Conservation (phyloP, 495 filamentous ascomycete genomes). For the Parmelia sp. region DNA sequence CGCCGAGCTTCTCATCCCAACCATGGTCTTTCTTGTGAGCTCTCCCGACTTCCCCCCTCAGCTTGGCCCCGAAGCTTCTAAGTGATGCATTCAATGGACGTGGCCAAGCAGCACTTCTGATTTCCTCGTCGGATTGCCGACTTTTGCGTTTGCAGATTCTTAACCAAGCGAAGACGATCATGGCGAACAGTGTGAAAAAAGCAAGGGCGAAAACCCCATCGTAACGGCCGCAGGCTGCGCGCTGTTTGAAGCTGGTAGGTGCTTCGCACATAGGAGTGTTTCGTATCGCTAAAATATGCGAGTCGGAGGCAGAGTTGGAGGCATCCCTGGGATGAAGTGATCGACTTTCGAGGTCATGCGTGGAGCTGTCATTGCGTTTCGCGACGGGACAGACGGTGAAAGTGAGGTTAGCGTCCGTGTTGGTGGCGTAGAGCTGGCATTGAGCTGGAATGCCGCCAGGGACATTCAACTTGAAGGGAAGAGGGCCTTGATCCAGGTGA, state of each 20-base stretch:
- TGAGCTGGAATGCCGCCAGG: neutral
- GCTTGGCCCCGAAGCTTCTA: neutral
- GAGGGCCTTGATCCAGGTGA: neutral
- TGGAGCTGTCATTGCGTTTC: neutral
- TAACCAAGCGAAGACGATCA: neutral
- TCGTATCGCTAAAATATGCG: neutral
- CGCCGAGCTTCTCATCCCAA: neutral
- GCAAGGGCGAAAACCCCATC: neutral
- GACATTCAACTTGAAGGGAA: neutral
- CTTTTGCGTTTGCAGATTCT: neutral
- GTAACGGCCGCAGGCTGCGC: neutral
- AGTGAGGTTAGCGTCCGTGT: neutral
- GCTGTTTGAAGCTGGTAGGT: neutral
- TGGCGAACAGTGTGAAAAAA: neutral
- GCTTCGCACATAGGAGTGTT: neutral
- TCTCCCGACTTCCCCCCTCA: constrained; percentile 5
- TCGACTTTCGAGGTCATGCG: neutral
- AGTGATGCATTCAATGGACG: neutral
- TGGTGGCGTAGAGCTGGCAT: constrained; percentile 5
- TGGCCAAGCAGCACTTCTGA: neutral
- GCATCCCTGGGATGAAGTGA: neutral
- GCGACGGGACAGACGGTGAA: neutral
- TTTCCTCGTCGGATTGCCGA: neutral
- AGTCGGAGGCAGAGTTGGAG: neutral
- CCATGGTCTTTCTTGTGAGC: neutral